A percentile compares a stretch with the other conserved stretches of the same genome.
phyloP scores from a whole-genome alignment of 768 basidiomycete genomes.

The Amanita rubescens region DNA sequence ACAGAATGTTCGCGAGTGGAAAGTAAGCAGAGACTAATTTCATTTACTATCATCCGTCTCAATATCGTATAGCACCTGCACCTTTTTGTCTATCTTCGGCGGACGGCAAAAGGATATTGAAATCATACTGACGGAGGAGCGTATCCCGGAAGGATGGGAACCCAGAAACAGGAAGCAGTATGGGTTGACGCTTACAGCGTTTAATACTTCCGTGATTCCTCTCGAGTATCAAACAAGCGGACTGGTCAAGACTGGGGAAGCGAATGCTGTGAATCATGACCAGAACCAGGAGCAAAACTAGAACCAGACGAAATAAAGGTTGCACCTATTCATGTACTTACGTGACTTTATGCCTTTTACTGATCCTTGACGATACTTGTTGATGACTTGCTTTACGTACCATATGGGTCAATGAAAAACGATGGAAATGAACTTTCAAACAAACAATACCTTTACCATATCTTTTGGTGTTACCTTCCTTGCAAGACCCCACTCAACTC shows the following conservation, averaged over 20 bases:
- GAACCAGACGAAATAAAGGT: not conserved
- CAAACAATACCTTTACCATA: no score
- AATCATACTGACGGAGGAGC: conserved; percentile 56
- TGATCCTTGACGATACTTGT: not conserved
- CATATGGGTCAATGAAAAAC: no score
- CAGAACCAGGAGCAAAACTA: not conserved
- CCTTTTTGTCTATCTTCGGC: conserved; percentile 60
- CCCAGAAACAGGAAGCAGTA: conserved; percentile 41
- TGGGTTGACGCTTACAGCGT: conserved; percentile 51
- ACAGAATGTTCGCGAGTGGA: conserved; percentile 32
- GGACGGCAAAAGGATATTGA: conserved; percentile 52
- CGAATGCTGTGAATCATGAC: not conserved
- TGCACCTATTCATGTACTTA: not conserved
- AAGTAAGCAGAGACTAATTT: conserved; percentile 29
- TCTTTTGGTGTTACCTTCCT: no score
- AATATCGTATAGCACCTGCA: conserved; percentile 40
- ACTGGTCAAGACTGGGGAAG: conserved; percentile 6
- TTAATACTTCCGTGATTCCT: conserved; percentile 42
- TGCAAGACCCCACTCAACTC: no score
- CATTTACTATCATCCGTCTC: not conserved
- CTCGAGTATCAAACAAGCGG: conserved; percentile 34
- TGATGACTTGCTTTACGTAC: not conserved
- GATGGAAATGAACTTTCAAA: no score
- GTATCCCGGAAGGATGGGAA: conserved; percentile 70
- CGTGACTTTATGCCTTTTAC: no score